Percentiles rank a stretch among this genome's conserved stretches.
phyloP scores from a whole-genome alignment of 176 grass and related monocot genomes.

The Otatea glauca region DNA sequence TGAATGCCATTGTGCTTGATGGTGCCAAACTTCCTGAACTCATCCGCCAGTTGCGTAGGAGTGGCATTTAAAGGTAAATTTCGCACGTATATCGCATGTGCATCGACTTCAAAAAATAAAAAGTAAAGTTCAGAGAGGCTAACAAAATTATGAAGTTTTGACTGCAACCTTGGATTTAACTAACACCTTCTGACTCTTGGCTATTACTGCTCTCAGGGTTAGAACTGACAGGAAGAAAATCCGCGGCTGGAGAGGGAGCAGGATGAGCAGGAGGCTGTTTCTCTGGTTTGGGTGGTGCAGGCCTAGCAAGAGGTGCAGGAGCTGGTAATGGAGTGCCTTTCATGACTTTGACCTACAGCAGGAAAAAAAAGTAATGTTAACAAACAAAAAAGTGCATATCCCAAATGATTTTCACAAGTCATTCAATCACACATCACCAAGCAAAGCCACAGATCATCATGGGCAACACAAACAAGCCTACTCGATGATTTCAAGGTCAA shows the following conservation, averaged over 20 bases:
- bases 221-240: conserved; percentile 56
- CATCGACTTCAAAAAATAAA: conserved; percentile 55
- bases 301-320: conserved; percentile 46
- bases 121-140: conserved; percentile 28
- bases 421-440: conserved; percentile 2
- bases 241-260: conserved; percentile 42
- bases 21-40: conserved; percentile 82
- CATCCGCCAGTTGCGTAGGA: conserved; percentile 73
- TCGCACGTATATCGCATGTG: conserved; percentile 75
- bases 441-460: not conserved
- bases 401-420: not conserved
- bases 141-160: not conserved
- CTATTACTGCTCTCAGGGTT: conserved; percentile 56
- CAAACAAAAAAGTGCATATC: conserved; percentile 6
- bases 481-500: not conserved
- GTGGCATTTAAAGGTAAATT: conserved; percentile 77
- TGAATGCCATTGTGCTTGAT: conserved; percentile 81
- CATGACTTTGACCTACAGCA: conserved; percentile 72
- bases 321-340: conserved; percentile 51
- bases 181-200: conserved; percentile 79
- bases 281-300: conserved; percentile 56
- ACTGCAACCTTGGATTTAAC: conserved; percentile 16
- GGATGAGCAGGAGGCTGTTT: conserved; percentile 40
- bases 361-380: conserved; percentile 21
- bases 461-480: not conserved